Evolutionary conservation across 2,329 filamentous ascomycete genomes (phyloP), one percentile per base, ranked within the genome.

Genomic region (Colletotrichum tabaci): DNA sequence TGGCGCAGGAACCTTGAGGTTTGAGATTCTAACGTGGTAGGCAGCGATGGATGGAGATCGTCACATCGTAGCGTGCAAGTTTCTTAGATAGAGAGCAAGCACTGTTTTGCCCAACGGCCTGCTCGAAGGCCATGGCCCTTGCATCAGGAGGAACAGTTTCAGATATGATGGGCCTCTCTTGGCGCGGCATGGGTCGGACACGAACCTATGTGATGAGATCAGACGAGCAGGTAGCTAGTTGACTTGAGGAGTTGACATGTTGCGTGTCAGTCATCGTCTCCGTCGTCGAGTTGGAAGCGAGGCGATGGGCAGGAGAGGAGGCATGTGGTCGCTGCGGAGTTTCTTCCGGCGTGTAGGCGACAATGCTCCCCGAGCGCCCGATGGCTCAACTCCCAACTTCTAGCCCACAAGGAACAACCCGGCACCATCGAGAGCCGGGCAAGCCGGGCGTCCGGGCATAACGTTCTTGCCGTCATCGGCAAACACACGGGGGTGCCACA

Each of bases 401-500:
- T 2, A n/a, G 3, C 16, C 21, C 26, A 13, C 64, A 57, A 30
- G 68, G 68, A 40, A 40, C 40, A 62, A 61, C 68, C 65, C 61
- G 35, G 52, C 13, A 16, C 8, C 18, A 10, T 16, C 7, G n/a
- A 10, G 30, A 56, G 38, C 68, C 68, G 64, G 57, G 44, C 50
- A 71, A 46, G 64, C 68, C 68, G 68, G 57, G 26, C 64, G 57
- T 46, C 57, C 57, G 38, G 64, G 35, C 64, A 61, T 62, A 26
- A 71, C 46, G 52, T 68, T 58, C 49, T 23, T 53, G 52, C 56
- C 52, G 38, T 57, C n/a, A 30, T 60, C 57, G 52, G n/a, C 38
- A 58, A 62, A 58, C 46, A 53, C 47, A 52, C 68, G 64, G 56
- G 62, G 64, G 68, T 68, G 68, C 64, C 64, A 46, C 57, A 21